These are phyloP conservation scores for Saksenaea vasiformis DNA, from an alignment of 371 early-diverging fungal species.

Conservation along the genomic window DNA sequence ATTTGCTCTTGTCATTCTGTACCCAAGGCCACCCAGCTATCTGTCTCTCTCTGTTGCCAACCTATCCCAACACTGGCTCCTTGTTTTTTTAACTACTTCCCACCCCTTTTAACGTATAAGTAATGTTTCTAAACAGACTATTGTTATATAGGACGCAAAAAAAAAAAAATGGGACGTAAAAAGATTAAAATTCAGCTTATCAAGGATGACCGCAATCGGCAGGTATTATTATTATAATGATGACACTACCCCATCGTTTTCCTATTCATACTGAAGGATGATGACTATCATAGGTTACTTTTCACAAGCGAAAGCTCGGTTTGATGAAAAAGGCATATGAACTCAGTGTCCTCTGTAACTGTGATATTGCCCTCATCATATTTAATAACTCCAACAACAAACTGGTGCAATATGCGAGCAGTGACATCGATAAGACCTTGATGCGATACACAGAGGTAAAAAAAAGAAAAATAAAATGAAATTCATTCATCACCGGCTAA, in stretches of 20 bases:
- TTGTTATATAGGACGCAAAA: neutral
- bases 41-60: neutral
- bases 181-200: slow-evolving; percentile 97
- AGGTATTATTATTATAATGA: slow-evolving; percentile 51
- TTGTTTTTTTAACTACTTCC: neutral
- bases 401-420: slow-evolving; percentile 88
- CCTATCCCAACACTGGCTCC: neutral
- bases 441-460: slow-evolving; percentile 87
- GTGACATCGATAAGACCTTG: slow-evolving; percentile 91
- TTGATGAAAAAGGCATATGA: slow-evolving; percentile 99
- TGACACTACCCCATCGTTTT: neutral
- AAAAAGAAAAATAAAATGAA: no score
- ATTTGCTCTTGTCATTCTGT: neutral
- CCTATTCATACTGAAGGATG: neutral
- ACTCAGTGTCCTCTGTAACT: slow-evolving; percentile 94
- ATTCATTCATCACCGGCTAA: neutral
- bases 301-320: slow-evolving; percentile 97
- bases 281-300: slow-evolving; percentile 75
- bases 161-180: slow-evolving; percentile 96
- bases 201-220: slow-evolving; percentile 91
- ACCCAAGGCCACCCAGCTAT: neutral
- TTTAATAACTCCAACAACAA: slow-evolving; percentile 88
- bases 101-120: neutral
- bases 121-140: neutral
- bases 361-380: slow-evolving; percentile 94